Base-by-base conservation (phyloP, 2,329 filamentous ascomycete genomes). In the Hymenotorrendiella dingleyae region DNA sequence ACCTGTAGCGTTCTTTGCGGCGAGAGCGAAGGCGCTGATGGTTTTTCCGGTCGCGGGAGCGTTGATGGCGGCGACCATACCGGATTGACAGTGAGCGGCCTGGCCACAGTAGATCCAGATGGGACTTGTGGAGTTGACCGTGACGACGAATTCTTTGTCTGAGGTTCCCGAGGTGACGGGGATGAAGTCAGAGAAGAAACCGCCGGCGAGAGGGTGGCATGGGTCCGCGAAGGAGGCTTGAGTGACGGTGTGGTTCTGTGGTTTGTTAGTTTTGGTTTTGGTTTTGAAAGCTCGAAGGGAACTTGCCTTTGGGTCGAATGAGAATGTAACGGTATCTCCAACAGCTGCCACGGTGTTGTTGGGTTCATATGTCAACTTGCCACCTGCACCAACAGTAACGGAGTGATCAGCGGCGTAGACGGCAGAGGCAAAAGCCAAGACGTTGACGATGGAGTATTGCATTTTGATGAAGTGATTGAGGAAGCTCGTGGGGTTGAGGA, bases 351-450 rank as follows among this genome's bases (percentile, higher is more conserved):
- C 55, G 37, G 61, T 46, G n/a, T 54, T 64, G 40, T 67, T 61
- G 6, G 73, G 73, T 23, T 57, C 40, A 89, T 96, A 77, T 94
- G 95, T 49, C 87, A 96, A 65, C n/a, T n/a, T n/a, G 86, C 87
- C 32, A 74, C 95, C 59, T 84, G 94, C 76, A 87, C 86, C 48
- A 88, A 89, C 49, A 87, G 89, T 46, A 86, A 91, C 28, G 64
- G 58, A 71, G 72, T 52, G 42, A 12, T 46, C 53, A 12, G 34
- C 47, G 21, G 48, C 35, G 16, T 46, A 40, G 6, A 40, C 45
- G 9, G 46, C 39, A 19, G 48, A 43, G 36, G 48, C 45, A 30
- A 45, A 45, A 10, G 34, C 46, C 36, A 43, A 20, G 30, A 49
- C 20, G 42, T 46, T 40, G 27, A 42, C 27, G 24, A 38, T 45